A percentile compares a stretch with the other conserved stretches of the same genome.
Evolutionary conservation across 805 yeast genomes (phyloP).

Genomic region (Suhomyces sp.): DNA sequence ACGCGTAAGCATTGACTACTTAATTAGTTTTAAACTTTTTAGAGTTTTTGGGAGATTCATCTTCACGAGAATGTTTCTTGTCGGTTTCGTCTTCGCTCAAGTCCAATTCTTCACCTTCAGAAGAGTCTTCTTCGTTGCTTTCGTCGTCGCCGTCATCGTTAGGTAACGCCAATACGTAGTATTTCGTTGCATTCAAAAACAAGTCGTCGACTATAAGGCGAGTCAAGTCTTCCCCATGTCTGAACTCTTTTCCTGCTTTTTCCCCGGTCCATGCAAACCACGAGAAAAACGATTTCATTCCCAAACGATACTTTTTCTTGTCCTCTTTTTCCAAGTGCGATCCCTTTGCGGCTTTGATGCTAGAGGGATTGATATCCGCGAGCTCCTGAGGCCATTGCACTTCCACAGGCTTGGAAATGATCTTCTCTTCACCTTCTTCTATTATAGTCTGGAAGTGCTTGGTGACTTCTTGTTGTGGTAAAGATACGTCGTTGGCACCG

Average conservation of each 20-base stretch:
- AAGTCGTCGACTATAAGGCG: conserved; percentile 71
- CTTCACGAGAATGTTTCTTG: not conserved
- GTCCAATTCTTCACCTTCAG: conserved; percentile 52
- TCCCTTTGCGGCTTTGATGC: conserved; percentile 38
- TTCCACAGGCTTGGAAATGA: conserved; percentile 52
- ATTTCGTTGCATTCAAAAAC: conserved; percentile 80
- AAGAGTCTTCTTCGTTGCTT: conserved; percentile 25
- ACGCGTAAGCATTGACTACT: not conserved
- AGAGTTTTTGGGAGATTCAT: not conserved
- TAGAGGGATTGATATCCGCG: conserved; percentile 52
- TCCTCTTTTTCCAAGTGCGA: conserved; percentile 46
- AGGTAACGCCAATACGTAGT: conserved; percentile 73
- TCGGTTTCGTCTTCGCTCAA: conserved; percentile 49
- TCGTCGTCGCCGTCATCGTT: conserved; percentile 49
- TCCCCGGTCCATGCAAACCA: conserved; percentile 85
- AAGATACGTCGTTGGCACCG: conserved; percentile 36
- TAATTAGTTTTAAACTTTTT: not conserved
- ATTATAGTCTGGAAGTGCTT: conserved; percentile 54
- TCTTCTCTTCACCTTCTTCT: conserved; percentile 53
- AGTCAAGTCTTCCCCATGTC: conserved; percentile 78
- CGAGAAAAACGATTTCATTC: conserved; percentile 82
- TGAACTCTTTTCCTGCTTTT: conserved; percentile 72
- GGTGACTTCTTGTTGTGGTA: conserved; percentile 55
- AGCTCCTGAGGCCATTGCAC: conserved; percentile 71
- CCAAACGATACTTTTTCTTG: conserved; percentile 60